Percentiles rank a stretch among this genome's conserved stretches.
Conservation (phyloP, 1,139 yeast species). For the Meyerozyma athensensis region DNA sequence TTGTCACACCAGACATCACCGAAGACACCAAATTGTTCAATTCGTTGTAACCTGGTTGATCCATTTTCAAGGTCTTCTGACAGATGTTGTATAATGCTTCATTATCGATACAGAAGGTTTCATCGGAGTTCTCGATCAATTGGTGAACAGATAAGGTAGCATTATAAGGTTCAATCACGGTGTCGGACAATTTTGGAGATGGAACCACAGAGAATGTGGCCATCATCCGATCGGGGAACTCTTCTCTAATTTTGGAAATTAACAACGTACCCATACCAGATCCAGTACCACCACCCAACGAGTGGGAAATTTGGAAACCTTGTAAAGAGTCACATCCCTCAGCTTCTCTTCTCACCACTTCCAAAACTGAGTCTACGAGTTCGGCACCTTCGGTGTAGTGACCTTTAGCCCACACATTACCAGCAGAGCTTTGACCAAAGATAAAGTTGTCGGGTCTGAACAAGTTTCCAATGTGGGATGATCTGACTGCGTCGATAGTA, state of each 20-base stretch:
- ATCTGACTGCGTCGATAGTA: constrained; percentile 78
- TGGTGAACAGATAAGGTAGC: constrained; percentile 92
- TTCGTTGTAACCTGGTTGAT: constrained; percentile 73
- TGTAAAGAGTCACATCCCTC: constrained; percentile 89
- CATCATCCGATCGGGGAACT: constrained; percentile 93
- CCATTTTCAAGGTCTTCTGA: constrained; percentile 75
- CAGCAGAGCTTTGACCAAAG: constrained; percentile 88
- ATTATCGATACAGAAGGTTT: constrained; percentile 91
- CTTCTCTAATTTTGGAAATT: constrained; percentile 77
- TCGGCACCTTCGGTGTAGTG: constrained; percentile 96
- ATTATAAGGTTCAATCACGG: constrained; percentile 92
- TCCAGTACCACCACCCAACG: constrained; percentile 96
- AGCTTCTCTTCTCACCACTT: constrained; percentile 87
- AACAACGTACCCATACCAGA: constrained; percentile 92
- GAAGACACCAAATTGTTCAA: constrained; percentile 78
- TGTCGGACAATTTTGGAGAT: constrained; percentile 84
- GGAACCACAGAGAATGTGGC: constrained; percentile 93
- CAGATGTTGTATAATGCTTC: constrained; percentile 89
- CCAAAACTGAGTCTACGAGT: constrained; percentile 83
- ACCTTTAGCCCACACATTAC: constrained; percentile 96
- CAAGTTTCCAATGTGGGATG: constrained; percentile 72
- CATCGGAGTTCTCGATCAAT: constrained; percentile 84
- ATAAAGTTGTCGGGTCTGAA: constrained; percentile 90
- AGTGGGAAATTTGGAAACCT: constrained; percentile 92
- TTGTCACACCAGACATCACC: constrained; percentile 90